Base-by-base conservation (phyloP, 1,284 basidiomycete genomes). In the Irpex sp. region DNA sequence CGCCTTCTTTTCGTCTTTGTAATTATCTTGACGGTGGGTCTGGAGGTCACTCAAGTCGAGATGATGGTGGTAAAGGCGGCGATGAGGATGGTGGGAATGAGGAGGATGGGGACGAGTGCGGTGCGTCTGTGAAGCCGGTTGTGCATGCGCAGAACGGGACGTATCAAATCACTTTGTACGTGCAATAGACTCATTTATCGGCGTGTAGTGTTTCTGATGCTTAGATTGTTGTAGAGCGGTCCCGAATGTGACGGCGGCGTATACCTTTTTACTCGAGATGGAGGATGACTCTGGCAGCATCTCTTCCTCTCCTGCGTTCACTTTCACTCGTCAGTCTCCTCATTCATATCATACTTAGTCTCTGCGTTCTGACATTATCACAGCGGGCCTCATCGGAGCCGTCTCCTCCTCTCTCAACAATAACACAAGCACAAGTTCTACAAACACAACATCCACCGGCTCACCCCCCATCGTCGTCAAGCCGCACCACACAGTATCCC, bases 251-350 rank as follows among this genome's bases (percentile, higher is more conserved):
- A 69, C 72, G 5, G 62, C 69, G 1, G 65, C 68, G 6, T 68
- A 71, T 9, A 55, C 61, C 0, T 80, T 56, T 72, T 66, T 77
- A 72, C 63, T 66, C 84, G 15, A 71, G 58, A 79, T 84, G 78
- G 72, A 75, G 52, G 79, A 80, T 66, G 73, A 77, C 58, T 77
- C 74, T 59, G 81, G 76, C 1, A 67, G 72, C 47, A 68, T 66
- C 17, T 72, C 71, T 61, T 70, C 68, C 17, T 83, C 82, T 0
- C 79, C 81, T 0, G 63, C 68, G 9, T 84, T 85, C 66, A 73
- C 70, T 26, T 70, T 84, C 51, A 71, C 69, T 66, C 70, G 81
- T 83, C 66, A 71, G 80, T 71, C 36, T 31, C 40, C 11, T 21
- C 38, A 21, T 57, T 57, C 26, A 48, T 13, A 1, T 52, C 56